Base-by-base conservation (phyloP, 768 basidiomycete species). In the Mycena vitilis region DNA sequence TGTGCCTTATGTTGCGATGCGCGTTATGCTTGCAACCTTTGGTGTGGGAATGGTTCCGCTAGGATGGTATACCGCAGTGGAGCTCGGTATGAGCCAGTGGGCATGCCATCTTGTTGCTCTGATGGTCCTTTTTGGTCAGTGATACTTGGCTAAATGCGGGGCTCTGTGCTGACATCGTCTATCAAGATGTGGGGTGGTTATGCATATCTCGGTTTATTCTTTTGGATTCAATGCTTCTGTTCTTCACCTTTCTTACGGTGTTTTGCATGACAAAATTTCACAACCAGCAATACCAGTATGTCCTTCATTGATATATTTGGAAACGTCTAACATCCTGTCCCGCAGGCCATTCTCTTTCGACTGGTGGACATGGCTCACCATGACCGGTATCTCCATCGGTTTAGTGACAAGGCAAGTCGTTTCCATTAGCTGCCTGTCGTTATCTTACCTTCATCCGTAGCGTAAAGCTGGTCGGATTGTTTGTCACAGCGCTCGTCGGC, bases 141-240 rank as follows among this genome's bases (percentile, higher is more conserved):
- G 11, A 22, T 34, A 12, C 49, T 40, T 63, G 8, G 49, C 42
- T 63, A 9, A 47, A 42, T 15, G 7, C 49, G 9, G 45, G 64
- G 34, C 18, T 55, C 23, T 44, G 37, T 40, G 60, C 44, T 68
- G 9, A 60, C 44, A 23, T 53, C 48, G 23, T 25, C 22, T 23
- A n/a, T 70, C 2, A 53, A 98, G 98, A 99, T 81, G 89, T 98
- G 68, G 96, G 93, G 69, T 99, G 96, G 98, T 79, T 99, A 52
- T 93, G 91, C 74, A 99, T 99, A 77, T 97, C 96, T 36, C 90
- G 97, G 30, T 99, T 99, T 78, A 96, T 99, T 80, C 90, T 99
- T 44, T 85, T 99, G 74, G 98, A 99, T 78, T 96, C 98, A 23
- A 98, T 99, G 95, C 83, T 99, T n/a, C 84, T 99, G 40, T 98